These are phyloP conservation scores for Elsinoe fawcettii DNA, from an alignment of 2,329 filamentous ascomycete species.

Conservation along the genomic window DNA sequence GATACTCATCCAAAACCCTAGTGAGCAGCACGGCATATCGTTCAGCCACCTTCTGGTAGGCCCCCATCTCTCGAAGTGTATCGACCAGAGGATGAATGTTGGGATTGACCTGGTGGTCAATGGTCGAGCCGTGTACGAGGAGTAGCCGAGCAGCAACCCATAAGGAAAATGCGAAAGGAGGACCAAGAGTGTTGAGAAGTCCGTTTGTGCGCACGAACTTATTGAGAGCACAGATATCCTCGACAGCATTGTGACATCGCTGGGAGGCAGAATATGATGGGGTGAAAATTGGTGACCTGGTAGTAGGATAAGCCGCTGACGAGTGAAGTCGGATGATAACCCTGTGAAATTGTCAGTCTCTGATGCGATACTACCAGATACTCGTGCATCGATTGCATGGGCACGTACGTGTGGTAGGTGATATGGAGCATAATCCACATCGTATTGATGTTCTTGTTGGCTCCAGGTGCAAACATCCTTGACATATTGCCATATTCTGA, in stretches of 20 bases:
- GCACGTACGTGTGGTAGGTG: constrained; percentile 69
- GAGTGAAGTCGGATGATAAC: constrained; percentile 86
- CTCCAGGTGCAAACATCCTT: constrained; percentile 60
- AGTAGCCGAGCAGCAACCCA: constrained; percentile 86
- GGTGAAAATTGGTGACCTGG: constrained; percentile 78
- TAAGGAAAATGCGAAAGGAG: constrained; percentile 83
- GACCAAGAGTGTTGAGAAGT: constrained; percentile 72
- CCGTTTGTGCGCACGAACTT: constrained; percentile 69
- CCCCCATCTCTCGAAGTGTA: constrained; percentile 70
- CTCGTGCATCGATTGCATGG: background rate
- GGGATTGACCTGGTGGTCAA: constrained; percentile 72
- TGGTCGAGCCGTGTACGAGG: constrained; percentile 83
- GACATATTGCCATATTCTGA: constrained; percentile 78
- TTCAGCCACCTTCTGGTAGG: constrained; percentile 77
- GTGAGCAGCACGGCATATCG: constrained; percentile 73
- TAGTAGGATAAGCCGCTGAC: constrained; percentile 85
- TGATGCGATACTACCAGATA: background rate
- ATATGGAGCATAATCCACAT: constrained; percentile 88
- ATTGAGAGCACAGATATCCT: constrained; percentile 70
- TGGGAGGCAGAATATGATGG: constrained; percentile 81
- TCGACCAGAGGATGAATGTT: constrained; percentile 78
- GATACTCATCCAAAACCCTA: constrained; percentile 77
- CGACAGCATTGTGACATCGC: constrained; percentile 72
- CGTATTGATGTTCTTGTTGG: constrained; percentile 64
- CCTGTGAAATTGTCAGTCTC: constrained; percentile 31